Evolutionary conservation across 805 yeast species (phyloP).

Genomic region (Saccharomycopsis vini): DNA sequence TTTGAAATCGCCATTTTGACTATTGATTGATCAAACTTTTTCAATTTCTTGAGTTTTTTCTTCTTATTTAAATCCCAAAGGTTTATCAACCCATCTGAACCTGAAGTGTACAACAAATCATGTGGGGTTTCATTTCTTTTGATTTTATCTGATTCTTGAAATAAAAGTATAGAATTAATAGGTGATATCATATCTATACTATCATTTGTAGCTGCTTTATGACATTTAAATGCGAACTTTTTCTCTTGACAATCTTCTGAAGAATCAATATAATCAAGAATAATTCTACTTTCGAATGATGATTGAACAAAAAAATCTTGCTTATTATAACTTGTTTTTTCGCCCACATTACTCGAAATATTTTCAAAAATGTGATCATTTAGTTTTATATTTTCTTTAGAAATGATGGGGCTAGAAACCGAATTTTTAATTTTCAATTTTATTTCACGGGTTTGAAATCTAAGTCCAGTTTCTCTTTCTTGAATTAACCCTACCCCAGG

Average conservation of each 20-base stretch:
- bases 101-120: constrained; percentile 15
- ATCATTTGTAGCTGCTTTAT: constrained; percentile 13
- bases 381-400: no score
- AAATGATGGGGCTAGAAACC: no score
- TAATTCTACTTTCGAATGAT: constrained; percentile 16
- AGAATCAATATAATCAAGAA: constrained; percentile 13
- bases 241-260: constrained; percentile 6
- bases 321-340: no score
- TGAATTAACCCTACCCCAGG: constrained; percentile 4
- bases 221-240: constrained; percentile 20
- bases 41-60: constrained; percentile 18
- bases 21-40: constrained; percentile 12
- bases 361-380: no score
- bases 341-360: no score
- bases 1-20: constrained; percentile 3
- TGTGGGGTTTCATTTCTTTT: neutral
- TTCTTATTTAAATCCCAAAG: constrained; percentile 19
- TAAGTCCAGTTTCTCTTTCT: constrained; percentile 14
- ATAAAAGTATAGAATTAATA: constrained; percentile 13
- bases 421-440: constrained; percentile 1
- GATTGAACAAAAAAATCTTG: constrained; percentile 14
- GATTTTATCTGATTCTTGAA: constrained; percentile 1
- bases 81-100: constrained; percentile 18
- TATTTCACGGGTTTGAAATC: constrained; percentile 14
- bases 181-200: constrained; percentile 16